phyloP scores from a whole-genome alignment of 2,329 filamentous ascomycete species.

The Plenodomus lindquistii region DNA sequence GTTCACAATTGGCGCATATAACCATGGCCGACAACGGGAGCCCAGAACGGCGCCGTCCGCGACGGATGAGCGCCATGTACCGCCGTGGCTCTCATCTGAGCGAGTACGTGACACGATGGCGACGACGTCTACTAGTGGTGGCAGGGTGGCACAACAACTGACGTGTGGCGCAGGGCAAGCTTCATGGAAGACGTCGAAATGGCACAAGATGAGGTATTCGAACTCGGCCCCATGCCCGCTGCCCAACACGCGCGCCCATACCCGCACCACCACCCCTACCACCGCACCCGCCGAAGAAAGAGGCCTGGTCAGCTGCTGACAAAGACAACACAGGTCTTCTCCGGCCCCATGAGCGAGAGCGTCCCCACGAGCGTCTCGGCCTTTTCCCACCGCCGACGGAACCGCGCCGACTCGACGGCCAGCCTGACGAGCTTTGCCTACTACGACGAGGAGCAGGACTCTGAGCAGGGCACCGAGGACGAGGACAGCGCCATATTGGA shows the following conservation, averaged over 20 bases:
- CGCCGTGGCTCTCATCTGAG: conserved; percentile 68
- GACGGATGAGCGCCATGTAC: conserved; percentile 56
- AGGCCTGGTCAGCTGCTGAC: conserved; percentile 41
- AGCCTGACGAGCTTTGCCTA: conserved; percentile 74
- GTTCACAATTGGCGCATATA: conserved; percentile 1
- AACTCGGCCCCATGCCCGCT: conserved; percentile 33
- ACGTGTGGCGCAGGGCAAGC: conserved; percentile 51
- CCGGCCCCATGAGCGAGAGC: conserved; percentile 91
- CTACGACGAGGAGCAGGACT: conserved; percentile 73
- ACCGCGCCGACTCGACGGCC: conserved; percentile 79
- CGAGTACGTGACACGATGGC: conserved; percentile 38
- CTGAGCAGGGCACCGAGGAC: conserved; percentile 31
- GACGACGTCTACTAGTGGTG: no score
- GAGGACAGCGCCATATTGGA: conserved; percentile 40
- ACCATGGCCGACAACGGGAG: conserved; percentile 39
- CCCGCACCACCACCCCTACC: neutral
- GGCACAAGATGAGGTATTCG: conserved; percentile 85
- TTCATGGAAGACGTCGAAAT: conserved; percentile 97
- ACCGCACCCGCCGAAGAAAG: conserved; percentile 5
- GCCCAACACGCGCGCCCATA: conserved; percentile 10
- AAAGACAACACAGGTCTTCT: conserved; percentile 66
- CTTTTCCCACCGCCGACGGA: conserved; percentile 77
- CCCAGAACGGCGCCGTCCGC: conserved; percentile 40
- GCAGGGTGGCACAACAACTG: neutral
- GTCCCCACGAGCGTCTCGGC: conserved; percentile 93